Evolutionary conservation across 208 protist genomes (phyloP), one percentile per base, ranked within the genome.

Genomic region (Leishmania arabica): DNA sequence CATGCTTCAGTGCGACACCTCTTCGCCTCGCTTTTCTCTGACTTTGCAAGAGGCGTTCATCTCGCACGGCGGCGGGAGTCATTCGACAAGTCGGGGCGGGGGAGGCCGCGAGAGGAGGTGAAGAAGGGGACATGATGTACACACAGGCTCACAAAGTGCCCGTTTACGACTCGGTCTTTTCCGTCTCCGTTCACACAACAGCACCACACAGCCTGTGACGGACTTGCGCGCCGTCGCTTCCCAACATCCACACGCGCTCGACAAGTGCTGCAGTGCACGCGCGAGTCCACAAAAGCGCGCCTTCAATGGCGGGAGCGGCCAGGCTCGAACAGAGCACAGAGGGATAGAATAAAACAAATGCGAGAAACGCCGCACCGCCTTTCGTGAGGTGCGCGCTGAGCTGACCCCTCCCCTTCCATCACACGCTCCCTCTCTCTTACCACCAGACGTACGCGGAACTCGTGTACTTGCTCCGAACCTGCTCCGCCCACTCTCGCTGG

Each of bases 391-490:
- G 69, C 7, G 69, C 45, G 24, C n/a, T 51, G 24, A 17, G 69
- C 45, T 17, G 45, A 34, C 69, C 6, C 21, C 51, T 53, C 37
- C 47, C 0, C 51, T 51, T n/a, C 24, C 53, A 24, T 34, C 70
- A 27, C 70, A 24, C 45, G 1, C 45, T 49, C 31, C 64, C 72
- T 76, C n/a, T 31, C 21, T 86, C 15, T 86, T 82, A 97, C 92
- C 94, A 97, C 92, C 92, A 96, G 77, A 97, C 88, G 17, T 78
- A 77, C 17, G 72, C 78, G 27, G 88, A 71, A 31, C 81, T 85
- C 24, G 78, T 79, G 71, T 84, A 78, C 77, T 87, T 87, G 53
- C 70, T 68, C 5, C 86, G 78, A 78, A 93, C 86, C 42, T 88
- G 70, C 76, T 92, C 83, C 58, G 75, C 88, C 92, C 93, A 96